Evolutionary conservation across 495 filamentous ascomycete genomes (phyloP).

Genomic region (Trichoderma erinaceum): DNA sequence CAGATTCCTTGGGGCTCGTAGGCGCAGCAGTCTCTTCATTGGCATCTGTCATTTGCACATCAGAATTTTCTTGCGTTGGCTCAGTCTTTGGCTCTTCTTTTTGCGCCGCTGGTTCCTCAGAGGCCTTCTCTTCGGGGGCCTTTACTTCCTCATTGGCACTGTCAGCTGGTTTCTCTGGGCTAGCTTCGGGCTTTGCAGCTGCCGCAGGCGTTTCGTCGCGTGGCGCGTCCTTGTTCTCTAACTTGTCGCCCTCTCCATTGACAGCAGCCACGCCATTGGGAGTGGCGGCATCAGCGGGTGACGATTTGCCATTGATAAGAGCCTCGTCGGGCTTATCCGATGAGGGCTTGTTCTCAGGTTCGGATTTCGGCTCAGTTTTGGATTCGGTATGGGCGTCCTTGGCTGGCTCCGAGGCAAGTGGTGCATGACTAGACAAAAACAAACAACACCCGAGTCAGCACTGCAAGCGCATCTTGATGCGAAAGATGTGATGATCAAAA

Average conservation of each 20-base stretch:
- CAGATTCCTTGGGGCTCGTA: background rate
- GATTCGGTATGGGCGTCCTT: background rate
- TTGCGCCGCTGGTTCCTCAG: slow-evolving; percentile 2
- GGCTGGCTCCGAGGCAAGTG: background rate
- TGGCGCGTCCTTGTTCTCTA: slow-evolving; percentile 1
- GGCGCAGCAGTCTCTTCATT: background rate
- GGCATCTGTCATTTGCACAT: background rate
- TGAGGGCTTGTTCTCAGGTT: slow-evolving; percentile 4
- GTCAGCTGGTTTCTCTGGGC: background rate
- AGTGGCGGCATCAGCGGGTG: background rate
- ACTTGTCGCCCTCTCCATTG: background rate
- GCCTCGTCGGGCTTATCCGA: slow-evolving; percentile 8
- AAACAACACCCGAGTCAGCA: background rate
- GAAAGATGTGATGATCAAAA: background rate
- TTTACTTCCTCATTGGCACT: background rate
- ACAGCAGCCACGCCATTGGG: slow-evolving; percentile 3
- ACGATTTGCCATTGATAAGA: slow-evolving; percentile 11
- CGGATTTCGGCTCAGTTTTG: background rate
- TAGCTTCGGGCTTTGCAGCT: background rate
- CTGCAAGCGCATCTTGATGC: background rate
- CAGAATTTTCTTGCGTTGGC: background rate
- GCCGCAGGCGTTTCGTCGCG: background rate
- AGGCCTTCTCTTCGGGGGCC: slow-evolving; percentile 3
- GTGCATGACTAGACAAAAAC: background rate
- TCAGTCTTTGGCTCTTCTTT: background rate